phyloP scores from a whole-genome alignment of 2,329 filamentous ascomycete species.

The Clonostachys rhizophaga region DNA sequence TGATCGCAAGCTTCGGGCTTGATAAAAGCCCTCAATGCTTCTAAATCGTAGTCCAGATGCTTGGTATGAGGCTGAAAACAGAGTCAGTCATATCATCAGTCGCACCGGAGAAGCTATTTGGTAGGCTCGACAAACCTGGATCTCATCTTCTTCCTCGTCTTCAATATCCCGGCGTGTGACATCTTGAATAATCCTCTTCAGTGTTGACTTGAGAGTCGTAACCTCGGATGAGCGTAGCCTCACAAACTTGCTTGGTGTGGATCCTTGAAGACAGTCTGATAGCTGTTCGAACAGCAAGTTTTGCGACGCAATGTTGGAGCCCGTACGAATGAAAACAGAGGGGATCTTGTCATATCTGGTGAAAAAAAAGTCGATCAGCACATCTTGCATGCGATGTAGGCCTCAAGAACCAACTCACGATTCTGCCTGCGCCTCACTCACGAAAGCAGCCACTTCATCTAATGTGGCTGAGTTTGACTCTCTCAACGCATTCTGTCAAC shows the following conservation, averaged over 20 bases:
- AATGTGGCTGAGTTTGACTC: constrained; percentile 59
- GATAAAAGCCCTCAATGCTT: constrained; percentile 60
- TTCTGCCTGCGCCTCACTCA: constrained; percentile 29
- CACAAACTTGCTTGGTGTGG: constrained; percentile 52
- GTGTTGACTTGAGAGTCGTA: constrained; percentile 65
- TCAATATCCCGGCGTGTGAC: constrained; percentile 41
- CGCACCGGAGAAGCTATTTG: not conserved
- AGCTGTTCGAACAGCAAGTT: constrained; percentile 70
- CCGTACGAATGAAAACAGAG: constrained; percentile 69
- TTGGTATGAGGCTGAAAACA: constrained; percentile 23
- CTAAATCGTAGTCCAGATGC: constrained; percentile 74
- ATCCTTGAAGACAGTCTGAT: constrained; percentile 44
- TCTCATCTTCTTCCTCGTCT: constrained; percentile 57
- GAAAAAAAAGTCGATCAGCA: constrained; percentile 6
- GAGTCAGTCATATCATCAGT: constrained; percentile 17
- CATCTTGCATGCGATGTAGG: not conserved
- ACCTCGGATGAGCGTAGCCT: constrained; percentile 66
- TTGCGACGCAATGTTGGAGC: constrained; percentile 74
- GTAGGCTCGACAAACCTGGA: constrained; percentile 11
- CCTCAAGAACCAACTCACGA: constrained; percentile 14
- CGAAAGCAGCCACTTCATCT: constrained; percentile 51
- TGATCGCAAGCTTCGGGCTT: constrained; percentile 47
- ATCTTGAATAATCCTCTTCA: constrained; percentile 71
- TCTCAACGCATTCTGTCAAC: constrained; percentile 44
- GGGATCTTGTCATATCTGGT: constrained; percentile 48